Evolutionary conservation across 148 eudicot species (phyloP).

Genomic region (Diospyros lotus): DNA sequence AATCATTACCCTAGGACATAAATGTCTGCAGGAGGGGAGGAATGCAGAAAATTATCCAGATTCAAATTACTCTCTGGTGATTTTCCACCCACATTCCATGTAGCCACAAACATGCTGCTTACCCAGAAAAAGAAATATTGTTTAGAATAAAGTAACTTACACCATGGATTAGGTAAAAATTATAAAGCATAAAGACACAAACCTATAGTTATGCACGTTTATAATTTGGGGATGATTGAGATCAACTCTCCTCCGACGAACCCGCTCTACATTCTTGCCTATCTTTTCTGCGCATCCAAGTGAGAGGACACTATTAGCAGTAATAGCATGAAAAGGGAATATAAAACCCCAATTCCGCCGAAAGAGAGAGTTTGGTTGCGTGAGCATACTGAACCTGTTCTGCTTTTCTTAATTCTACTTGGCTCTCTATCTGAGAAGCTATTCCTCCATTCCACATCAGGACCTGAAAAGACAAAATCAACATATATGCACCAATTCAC

Average conservation of each 20-base stretch:
- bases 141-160: not conserved
- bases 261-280: slow-evolving; percentile 46
- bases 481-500: not conserved
- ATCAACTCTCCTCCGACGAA: slow-evolving; percentile 45
- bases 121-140: slow-evolving; percentile 3
- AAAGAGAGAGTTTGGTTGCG: not conserved
- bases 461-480: slow-evolving; percentile 35
- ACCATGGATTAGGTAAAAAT: not conserved
- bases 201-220: slow-evolving; percentile 95
- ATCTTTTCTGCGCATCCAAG: slow-evolving; percentile 53
- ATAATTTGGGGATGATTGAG: slow-evolving; percentile 91
- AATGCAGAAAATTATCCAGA: slow-evolving; percentile 90
- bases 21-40: slow-evolving; percentile 91
- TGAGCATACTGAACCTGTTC: slow-evolving; percentile 47
- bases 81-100: slow-evolving; percentile 98
- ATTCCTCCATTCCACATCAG: slow-evolving; percentile 70
- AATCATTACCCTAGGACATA: slow-evolving; percentile 88
- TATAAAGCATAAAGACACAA: slow-evolving; percentile 15
- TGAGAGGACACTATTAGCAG: slow-evolving; percentile 1
- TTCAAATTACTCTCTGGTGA: slow-evolving; percentile 78
- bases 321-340: not conserved
- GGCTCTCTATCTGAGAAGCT: slow-evolving; percentile 90
- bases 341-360: not conserved
- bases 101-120: slow-evolving; percentile 79
- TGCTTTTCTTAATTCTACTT: slow-evolving; percentile 66